phyloP scores from a whole-genome alignment of 2,329 filamentous ascomycete genomes.

The Delphinella strobiligena region DNA sequence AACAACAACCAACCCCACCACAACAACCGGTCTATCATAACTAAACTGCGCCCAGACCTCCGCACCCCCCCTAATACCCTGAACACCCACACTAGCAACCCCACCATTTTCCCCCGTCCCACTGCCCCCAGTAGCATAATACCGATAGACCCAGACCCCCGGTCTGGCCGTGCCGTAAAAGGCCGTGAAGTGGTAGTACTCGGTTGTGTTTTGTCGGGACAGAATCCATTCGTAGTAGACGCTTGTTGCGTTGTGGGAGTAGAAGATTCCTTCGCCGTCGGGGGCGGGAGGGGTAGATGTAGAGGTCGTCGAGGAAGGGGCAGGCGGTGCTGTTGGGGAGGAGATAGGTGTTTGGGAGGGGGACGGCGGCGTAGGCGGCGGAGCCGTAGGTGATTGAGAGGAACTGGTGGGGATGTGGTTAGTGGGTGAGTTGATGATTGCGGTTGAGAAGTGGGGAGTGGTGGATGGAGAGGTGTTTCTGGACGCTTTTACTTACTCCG shows the following conservation, averaged over 20 bases:
- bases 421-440: background rate
- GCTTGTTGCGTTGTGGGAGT: slow-evolving; percentile 14
- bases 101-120: slow-evolving; percentile 7
- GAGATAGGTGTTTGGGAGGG: slow-evolving; percentile 15
- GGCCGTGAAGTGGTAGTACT: slow-evolving; percentile 20
- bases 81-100: slow-evolving; percentile 9
- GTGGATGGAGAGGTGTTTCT: background rate
- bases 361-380: slow-evolving; percentile 13
- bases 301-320: slow-evolving; percentile 23
- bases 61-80: slow-evolving; percentile 10
- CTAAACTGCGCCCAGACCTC: slow-evolving; percentile 15
- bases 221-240: slow-evolving; percentile 22
- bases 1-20: slow-evolving; percentile 14
- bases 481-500: slow-evolving; percentile 12
- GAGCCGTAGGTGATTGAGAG: slow-evolving; percentile 17
- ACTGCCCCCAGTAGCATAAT: slow-evolving; percentile 17
- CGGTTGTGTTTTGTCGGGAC: slow-evolving; percentile 10
- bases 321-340: slow-evolving; percentile 17
- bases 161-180: slow-evolving; percentile 17
- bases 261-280: slow-evolving; percentile 21
- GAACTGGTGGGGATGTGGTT: slow-evolving; percentile 7
- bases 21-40: slow-evolving; percentile 10
- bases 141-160: slow-evolving; percentile 18
- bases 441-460: background rate
- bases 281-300: slow-evolving; percentile 12